phyloP scores from a whole-genome alignment of 495 filamentous ascomycete genomes.

The Achaetomiella virescens region DNA sequence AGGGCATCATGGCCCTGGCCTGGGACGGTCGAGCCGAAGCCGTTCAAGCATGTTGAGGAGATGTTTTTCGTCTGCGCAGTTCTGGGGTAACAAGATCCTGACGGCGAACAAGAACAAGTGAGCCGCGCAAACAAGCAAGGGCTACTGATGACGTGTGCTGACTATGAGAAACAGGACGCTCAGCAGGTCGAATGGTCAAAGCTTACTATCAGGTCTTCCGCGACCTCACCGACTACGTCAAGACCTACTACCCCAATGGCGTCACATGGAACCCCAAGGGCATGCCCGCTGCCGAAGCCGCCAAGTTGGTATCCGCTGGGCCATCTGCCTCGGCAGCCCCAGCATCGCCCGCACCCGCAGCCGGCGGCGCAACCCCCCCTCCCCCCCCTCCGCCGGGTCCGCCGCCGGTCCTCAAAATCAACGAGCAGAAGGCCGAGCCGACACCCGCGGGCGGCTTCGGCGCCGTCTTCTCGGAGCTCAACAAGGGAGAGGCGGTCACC shows the following conservation, averaged over 20 bases:
- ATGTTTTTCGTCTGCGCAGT: conserved; percentile 72
- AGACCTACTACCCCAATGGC: conserved; percentile 69
- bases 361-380: conserved; percentile 52
- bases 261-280: conserved; percentile 86
- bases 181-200: conserved; percentile 79
- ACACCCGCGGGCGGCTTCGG: conserved; percentile 52
- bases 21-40: conserved; percentile 76
- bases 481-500: conserved; percentile 80
- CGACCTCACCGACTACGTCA: conserved; percentile 70
- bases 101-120: conserved; percentile 89
- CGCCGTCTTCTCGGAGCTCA: conserved; percentile 85
- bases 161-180: conserved; percentile 49
- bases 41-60: conserved; percentile 73
- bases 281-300: conserved; percentile 63
- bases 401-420: conserved; percentile 45
- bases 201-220: conserved; percentile 83
- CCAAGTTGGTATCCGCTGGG: conserved; percentile 40
- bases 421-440: conserved; percentile 33
- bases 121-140: conserved; percentile 16
- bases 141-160: neutral
- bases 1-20: conserved; percentile 75
- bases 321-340: conserved; percentile 31
- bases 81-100: conserved; percentile 85
- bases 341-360: conserved; percentile 30
- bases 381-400: conserved; percentile 68